Evolutionary conservation across 208 protist genomes (phyloP).

Genomic region (Crithidia expoeki): DNA sequence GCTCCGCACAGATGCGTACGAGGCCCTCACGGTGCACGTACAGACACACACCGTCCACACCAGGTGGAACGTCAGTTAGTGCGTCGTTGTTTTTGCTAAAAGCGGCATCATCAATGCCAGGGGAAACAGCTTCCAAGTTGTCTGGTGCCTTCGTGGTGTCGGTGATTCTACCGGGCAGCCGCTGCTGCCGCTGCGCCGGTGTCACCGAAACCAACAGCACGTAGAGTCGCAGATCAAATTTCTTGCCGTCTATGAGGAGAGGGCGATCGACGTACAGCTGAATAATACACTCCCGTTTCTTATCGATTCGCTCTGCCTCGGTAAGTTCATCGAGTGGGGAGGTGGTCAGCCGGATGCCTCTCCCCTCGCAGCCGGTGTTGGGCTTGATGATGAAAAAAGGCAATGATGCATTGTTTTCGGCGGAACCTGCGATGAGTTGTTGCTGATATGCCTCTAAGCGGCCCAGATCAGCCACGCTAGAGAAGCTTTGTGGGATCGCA

Average conservation of each 20-base stretch:
- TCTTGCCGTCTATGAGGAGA: slow-evolving; percentile 90
- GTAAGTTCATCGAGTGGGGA: slow-evolving; percentile 51
- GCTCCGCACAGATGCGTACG: slow-evolving; percentile 91
- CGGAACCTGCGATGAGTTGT: background rate
- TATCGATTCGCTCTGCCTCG: slow-evolving; percentile 29
- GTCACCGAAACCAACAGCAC: slow-evolving; percentile 78
- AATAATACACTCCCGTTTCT: slow-evolving; percentile 62
- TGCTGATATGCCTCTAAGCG: slow-evolving; percentile 37
- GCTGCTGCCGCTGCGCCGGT: slow-evolving; percentile 7
- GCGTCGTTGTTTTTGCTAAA: too few species aligned
- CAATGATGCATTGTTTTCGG: background rate
- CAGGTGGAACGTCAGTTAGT: slow-evolving; percentile 18
- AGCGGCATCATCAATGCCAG: too few species aligned
- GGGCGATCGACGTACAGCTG: slow-evolving; percentile 91
- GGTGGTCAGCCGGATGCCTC: slow-evolving; percentile 75
- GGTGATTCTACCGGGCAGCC: background rate
- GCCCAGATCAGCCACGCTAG: slow-evolving; percentile 37
- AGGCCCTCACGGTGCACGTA: slow-evolving; percentile 90
- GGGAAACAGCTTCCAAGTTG: background rate
- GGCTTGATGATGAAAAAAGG: slow-evolving; percentile 88
- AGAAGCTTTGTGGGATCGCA: slow-evolving; percentile 66
- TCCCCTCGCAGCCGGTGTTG: slow-evolving; percentile 81
- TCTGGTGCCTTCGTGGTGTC: background rate
- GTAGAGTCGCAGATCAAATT: slow-evolving; percentile 96
- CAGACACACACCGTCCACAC: slow-evolving; percentile 66